Percentiles rank a stretch among this genome's conserved stretches.
phyloP scores from a whole-genome alignment of 768 basidiomycete species.

The Xerocomellus intermedius region DNA sequence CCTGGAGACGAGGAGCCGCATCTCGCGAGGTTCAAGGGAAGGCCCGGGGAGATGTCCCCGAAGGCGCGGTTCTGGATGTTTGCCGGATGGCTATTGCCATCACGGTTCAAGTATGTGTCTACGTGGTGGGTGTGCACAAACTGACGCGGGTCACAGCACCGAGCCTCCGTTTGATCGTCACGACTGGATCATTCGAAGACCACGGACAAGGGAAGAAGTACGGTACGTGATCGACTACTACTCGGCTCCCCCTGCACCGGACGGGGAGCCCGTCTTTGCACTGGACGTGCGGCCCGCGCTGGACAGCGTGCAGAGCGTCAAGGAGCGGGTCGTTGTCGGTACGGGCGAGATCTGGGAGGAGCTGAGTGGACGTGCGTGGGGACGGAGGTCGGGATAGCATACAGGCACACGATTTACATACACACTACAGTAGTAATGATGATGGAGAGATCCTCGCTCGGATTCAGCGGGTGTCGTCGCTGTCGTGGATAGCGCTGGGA shows the following conservation, averaged over 20 bases:
- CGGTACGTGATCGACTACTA: conserved; percentile 99
- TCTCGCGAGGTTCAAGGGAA: conserved; percentile 81
- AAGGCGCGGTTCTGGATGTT: conserved; percentile 88
- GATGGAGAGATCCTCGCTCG: not conserved
- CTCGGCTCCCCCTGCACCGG: conserved; percentile 82
- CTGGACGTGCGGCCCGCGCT: conserved; percentile 95
- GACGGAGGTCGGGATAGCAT: conserved; percentile 11
- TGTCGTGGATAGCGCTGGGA: conserved; percentile 7
- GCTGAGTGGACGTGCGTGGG: conserved; percentile 33
- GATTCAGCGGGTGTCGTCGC: not conserved
- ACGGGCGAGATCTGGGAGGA: conserved; percentile 67
- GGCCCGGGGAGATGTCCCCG: conserved; percentile 91
- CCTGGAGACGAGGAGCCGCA: conserved; percentile 58
- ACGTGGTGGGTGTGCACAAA: not conserved
- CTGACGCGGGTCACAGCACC: conserved; percentile 45
- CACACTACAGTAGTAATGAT: conserved; percentile 1
- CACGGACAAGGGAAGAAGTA: conserved; percentile 74
- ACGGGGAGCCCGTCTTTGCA: conserved; percentile 93
- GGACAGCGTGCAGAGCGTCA: conserved; percentile 77
- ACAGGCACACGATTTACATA: conserved; percentile 2
- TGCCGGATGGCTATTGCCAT: conserved; percentile 87
- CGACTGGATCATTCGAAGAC: conserved; percentile 92
- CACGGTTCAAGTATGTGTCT: conserved; percentile 76
- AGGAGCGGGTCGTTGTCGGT: conserved; percentile 67
- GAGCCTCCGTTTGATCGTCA: conserved; percentile 97